These are phyloP conservation scores for Paramyrothecium roridum DNA, from an alignment of 2,329 filamentous ascomycete species.

Conservation along the genomic window DNA sequence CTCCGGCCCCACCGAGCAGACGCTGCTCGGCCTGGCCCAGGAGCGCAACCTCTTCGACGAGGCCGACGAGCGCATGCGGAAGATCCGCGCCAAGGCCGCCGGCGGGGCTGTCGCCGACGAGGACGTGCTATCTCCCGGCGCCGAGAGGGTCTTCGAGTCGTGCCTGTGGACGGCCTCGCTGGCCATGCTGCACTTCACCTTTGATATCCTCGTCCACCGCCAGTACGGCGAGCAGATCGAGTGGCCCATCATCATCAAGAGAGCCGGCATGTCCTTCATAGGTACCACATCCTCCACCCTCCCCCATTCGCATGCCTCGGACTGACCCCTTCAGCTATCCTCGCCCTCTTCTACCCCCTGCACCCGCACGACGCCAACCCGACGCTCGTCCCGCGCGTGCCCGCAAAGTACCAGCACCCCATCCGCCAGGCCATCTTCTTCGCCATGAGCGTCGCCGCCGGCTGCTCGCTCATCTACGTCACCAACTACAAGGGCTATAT, in stretches of 20 bases:
- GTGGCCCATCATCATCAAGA: constrained; percentile 52
- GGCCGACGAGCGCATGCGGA: constrained; percentile 31
- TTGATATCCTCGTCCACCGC: constrained; percentile 75
- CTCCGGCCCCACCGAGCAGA: constrained; percentile 57
- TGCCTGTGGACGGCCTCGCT: constrained; percentile 60
- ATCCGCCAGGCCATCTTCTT: constrained; percentile 64
- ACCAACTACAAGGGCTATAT: constrained; percentile 80
- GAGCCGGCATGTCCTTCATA: constrained; percentile 50
- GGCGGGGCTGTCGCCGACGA: constrained; percentile 26
- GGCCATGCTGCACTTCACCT: constrained; percentile 70
- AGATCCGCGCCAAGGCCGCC: constrained; percentile 9
- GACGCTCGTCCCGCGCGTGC: constrained; percentile 46
- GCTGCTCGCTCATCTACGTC: constrained; percentile 77
- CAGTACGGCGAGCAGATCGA: constrained; percentile 70
- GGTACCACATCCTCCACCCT: constrained; percentile 32
- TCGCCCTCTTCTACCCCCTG: constrained; percentile 52
- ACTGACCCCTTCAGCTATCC: constrained; percentile 43
- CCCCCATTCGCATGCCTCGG: not conserved
- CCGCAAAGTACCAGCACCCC: constrained; percentile 40
- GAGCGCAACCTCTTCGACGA: constrained; percentile 56
- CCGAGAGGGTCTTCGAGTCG: constrained; percentile 53
- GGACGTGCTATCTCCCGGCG: constrained; percentile 36
- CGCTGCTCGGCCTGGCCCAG: constrained; percentile 70
- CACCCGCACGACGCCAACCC: constrained; percentile 51
- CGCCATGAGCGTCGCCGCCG: constrained; percentile 53